These are phyloP conservation scores for Helianthus tuberosus DNA, from an alignment of 129 eudicot genomes.

Conservation along the genomic window DNA sequence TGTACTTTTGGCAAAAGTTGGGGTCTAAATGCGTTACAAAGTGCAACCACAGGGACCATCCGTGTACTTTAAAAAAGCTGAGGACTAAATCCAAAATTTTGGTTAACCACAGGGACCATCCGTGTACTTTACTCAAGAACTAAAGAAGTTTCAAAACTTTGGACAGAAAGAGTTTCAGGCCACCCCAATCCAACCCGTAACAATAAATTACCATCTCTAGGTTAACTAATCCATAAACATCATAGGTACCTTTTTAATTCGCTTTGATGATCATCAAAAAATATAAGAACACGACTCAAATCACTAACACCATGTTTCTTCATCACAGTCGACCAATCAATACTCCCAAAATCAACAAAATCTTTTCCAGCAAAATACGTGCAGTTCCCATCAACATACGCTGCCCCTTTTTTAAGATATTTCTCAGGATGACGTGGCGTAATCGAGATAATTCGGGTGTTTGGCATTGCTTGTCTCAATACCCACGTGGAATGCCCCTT, in stretches of 20 bases:
- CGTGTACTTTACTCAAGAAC: too few species aligned
- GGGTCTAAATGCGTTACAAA: too few species aligned
- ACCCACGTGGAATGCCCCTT: conserved; percentile 99
- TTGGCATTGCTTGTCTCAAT: conserved; percentile 95
- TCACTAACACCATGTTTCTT: conserved; percentile 74
- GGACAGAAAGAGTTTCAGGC: neutral
- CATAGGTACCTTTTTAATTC: conserved; percentile 79
- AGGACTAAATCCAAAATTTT: too few species aligned
- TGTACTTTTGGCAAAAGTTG: too few species aligned
- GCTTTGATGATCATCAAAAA: conserved; percentile 96
- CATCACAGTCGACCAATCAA: conserved; percentile 82
- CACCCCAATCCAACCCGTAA: neutral
- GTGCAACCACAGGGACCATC: too few species aligned
- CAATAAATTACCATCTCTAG: neutral
- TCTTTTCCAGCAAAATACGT: conserved; percentile 99
- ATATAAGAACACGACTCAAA: conserved; percentile 73
- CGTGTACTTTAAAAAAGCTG: too few species aligned
- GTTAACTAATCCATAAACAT: neutral
- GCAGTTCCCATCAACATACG: conserved; percentile 95
- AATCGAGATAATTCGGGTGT: conserved; percentile 76
- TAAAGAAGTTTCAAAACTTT: neutral
- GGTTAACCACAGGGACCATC: too few species aligned
- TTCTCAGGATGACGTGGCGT: conserved; percentile 98
- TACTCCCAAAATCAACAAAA: conserved; percentile 85
- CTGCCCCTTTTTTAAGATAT: conserved; percentile 91